A percentile compares a stretch with the other conserved stretches of the same genome.
Evolutionary conservation across 352 stramenopile genomes (phyloP).

Genomic region (Phytophthora brassicae): DNA sequence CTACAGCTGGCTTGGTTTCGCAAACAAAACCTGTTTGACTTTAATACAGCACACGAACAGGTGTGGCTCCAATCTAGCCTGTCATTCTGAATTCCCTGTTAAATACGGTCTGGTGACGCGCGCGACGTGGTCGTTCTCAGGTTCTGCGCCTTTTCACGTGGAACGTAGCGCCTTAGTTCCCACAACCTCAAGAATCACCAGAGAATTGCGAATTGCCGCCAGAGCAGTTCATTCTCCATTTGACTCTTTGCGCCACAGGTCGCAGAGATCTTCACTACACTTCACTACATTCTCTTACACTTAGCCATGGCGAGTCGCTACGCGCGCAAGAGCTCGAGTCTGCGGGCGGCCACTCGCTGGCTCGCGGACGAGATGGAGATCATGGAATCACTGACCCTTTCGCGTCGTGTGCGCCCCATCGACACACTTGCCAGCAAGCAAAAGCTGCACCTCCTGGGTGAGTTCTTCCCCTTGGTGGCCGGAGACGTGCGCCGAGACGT

Average conservation of each 20-base stretch:
- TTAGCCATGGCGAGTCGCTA: constrained; percentile 26
- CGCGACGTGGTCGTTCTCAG: constrained; percentile 14
- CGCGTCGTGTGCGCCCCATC: constrained; percentile 28
- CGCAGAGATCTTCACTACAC: not conserved
- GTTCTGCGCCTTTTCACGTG: constrained; percentile 44
- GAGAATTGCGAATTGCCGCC: not conserved
- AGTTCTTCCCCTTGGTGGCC: constrained; percentile 57
- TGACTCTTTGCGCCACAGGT: constrained; percentile 5
- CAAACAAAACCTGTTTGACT: not conserved
- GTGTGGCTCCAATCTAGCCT: not conserved
- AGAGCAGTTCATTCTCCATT: constrained; percentile 22
- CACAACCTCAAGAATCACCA: constrained; percentile 28
- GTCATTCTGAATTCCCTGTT: not conserved
- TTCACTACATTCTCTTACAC: not conserved
- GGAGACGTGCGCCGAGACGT: constrained; percentile 61
- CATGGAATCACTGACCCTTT: constrained; percentile 27
- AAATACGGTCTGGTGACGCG: constrained; percentile 17
- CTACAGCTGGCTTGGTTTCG: not conserved
- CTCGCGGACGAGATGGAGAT: constrained; percentile 35
- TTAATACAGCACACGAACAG: not conserved
- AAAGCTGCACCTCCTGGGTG: constrained; percentile 47
- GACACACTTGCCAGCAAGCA: constrained; percentile 45
- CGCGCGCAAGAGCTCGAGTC: constrained; percentile 35
- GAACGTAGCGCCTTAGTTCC: constrained; percentile 16
- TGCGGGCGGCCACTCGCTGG: constrained; percentile 36